A percentile compares a stretch with the other conserved stretches of the same genome.
These are phyloP conservation scores for Fusarium marasasianum DNA, from an alignment of 2,329 filamentous ascomycete species.

Conservation along the genomic window DNA sequence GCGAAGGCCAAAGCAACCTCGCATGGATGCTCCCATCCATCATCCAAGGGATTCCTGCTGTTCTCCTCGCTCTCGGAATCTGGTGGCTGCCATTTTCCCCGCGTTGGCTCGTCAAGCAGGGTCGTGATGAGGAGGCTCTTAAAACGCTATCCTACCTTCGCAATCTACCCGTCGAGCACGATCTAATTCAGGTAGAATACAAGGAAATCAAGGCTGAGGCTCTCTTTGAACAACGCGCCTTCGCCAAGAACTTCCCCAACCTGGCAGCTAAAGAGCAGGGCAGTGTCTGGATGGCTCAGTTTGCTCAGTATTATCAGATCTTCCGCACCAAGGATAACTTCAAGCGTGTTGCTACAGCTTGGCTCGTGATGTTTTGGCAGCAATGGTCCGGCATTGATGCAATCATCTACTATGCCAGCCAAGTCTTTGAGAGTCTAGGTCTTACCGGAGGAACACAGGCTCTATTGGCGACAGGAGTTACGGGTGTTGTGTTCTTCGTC, in stretches of 20 bases:
- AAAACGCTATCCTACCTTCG: slow-evolving; percentile 68
- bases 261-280: slow-evolving; percentile 50
- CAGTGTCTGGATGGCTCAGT: slow-evolving; percentile 54
- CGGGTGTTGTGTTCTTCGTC: slow-evolving; percentile 73
- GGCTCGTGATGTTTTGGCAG: slow-evolving; percentile 69
- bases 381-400: slow-evolving; percentile 45
- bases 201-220: slow-evolving; percentile 83
- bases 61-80: slow-evolving; percentile 73
- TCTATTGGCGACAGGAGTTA: slow-evolving; percentile 75
- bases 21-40: slow-evolving; percentile 56
- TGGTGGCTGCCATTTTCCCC: slow-evolving; percentile 83
- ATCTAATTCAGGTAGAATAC: slow-evolving; percentile 77
- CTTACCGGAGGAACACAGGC: slow-evolving; percentile 66
- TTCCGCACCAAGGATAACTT: slow-evolving; percentile 57
- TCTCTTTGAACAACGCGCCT: slow-evolving; percentile 77
- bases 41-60: slow-evolving; percentile 54
- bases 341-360: slow-evolving; percentile 71
- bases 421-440: slow-evolving; percentile 71
- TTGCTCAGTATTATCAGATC: slow-evolving; percentile 57
- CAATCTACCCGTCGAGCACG: slow-evolving; percentile 68
- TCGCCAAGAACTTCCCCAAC: slow-evolving; percentile 66
- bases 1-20: slow-evolving; percentile 53
- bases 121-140: slow-evolving; percentile 73
- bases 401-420: slow-evolving; percentile 58
- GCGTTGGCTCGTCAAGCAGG: slow-evolving; percentile 77